Evolutionary conservation across 805 yeast species (phyloP).

Genomic region (Brettanomyces nanus): DNA sequence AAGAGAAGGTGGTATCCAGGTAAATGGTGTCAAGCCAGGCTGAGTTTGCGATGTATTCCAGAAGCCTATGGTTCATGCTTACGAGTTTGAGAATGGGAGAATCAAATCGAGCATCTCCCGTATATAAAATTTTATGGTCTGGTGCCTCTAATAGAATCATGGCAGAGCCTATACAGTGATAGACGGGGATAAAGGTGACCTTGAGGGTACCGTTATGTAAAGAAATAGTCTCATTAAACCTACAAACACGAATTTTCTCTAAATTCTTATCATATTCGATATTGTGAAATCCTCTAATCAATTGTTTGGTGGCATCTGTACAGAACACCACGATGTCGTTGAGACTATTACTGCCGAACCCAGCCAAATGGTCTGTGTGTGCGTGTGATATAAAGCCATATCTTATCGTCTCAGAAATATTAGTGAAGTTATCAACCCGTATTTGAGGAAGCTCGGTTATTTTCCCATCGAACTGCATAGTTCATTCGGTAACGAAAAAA

Average conservation of each 20-base stretch:
- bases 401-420: neutral
- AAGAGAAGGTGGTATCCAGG: constrained; percentile 16
- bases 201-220: neutral
- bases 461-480: constrained; percentile 9
- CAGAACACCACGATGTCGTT: neutral
- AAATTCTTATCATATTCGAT: neutral
- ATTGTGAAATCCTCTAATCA: neutral
- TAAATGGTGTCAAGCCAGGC: constrained; percentile 8
- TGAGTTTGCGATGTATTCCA: constrained; percentile 5
- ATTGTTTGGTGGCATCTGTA: neutral
- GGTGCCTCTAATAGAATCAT: constrained; percentile 9
- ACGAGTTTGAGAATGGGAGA: constrained; percentile 4
- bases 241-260: neutral
- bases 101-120: constrained; percentile 15
- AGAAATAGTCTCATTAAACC: neutral
- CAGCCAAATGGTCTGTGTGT: constrained; percentile 12
- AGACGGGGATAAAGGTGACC: constrained; percentile 12
- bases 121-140: constrained; percentile 6
- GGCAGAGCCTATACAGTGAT: constrained; percentile 15
- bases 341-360: neutral
- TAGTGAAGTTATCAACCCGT: constrained; percentile 10
- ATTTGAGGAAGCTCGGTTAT: constrained; percentile 8
- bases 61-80: constrained; percentile 3
- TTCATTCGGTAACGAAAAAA: no score
- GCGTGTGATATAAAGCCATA: constrained; percentile 15